Conservation (phyloP, 805 yeast genomes). For the Saccharomycopsis selenospora region DNA sequence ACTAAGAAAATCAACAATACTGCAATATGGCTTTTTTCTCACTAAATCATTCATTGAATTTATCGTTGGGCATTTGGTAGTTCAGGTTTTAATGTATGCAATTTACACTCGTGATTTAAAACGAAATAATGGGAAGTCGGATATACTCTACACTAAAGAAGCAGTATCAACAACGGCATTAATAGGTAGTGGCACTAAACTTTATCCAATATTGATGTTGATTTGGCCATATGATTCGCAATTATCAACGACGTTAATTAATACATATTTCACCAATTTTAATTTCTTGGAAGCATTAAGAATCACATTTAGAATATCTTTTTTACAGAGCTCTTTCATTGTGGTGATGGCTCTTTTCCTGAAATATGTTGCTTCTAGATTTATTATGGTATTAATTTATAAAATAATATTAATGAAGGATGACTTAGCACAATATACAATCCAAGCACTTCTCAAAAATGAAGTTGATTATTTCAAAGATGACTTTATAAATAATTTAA, state of each 20-base stretch:
- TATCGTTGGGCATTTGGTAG: conserved; percentile 27
- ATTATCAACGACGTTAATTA: conserved; percentile 52
- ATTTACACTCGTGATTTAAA: conserved; percentile 4
- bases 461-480: conserved; percentile 1
- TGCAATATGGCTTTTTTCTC: conserved; percentile 33
- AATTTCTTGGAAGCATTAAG: conserved; percentile 60
- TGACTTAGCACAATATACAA: background rate
- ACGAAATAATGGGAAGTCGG: conserved; percentile 8
- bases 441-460: background rate
- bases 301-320: conserved; percentile 26
- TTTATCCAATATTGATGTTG: conserved; percentile 86
- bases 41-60: conserved; percentile 31
- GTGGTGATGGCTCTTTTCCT: conserved; percentile 7
- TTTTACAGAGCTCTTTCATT: conserved; percentile 8
- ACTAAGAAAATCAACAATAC: conserved; percentile 18
- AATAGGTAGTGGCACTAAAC: conserved; percentile 69
- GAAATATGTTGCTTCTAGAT: conserved; percentile 12
- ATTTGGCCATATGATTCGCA: conserved; percentile 96
- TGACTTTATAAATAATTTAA: background rate
- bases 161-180: conserved; percentile 60
- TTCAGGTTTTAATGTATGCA: conserved; percentile 26
- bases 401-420: background rate
- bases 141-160: conserved; percentile 27
- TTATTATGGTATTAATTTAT: background rate
- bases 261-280: conserved; percentile 46